Conservation (phyloP, 768 basidiomycete species). For the Daedalea quercina region DNA sequence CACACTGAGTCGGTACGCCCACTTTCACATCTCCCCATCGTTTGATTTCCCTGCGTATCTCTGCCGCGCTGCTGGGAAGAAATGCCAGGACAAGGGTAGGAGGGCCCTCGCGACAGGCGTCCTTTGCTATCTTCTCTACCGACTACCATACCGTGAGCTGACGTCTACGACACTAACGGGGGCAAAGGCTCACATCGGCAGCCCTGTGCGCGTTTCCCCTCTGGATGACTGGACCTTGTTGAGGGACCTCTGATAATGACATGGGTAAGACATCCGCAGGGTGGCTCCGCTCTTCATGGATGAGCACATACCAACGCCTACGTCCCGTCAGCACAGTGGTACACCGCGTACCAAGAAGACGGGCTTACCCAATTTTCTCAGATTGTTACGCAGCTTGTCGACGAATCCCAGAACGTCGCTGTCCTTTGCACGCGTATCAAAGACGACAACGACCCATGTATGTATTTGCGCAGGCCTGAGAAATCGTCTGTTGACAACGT, state of each 20-base stretch:
- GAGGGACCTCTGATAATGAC: not conserved
- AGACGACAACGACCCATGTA: slow-evolving; percentile 33
- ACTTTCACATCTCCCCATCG: slow-evolving; percentile 45
- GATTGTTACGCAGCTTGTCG: slow-evolving; percentile 19
- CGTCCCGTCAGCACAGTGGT: not conserved
- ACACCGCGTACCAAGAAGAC: not conserved
- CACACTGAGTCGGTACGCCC: slow-evolving; percentile 41
- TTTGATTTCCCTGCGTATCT: slow-evolving; percentile 42
- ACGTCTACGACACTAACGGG: not conserved
- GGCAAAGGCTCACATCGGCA: not conserved
- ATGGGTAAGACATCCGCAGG: too few species aligned
- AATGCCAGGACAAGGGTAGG: slow-evolving; percentile 39
- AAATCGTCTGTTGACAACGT: slow-evolving; percentile 26
- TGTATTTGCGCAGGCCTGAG: slow-evolving; percentile 17
- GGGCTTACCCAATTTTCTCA: slow-evolving; percentile 23
- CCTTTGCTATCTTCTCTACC: not conserved
- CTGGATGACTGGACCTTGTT: not conserved
- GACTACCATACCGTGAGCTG: not conserved
- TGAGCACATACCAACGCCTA: not conserved
- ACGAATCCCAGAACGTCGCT: slow-evolving; percentile 15
- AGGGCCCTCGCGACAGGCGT: not conserved
- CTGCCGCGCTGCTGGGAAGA: slow-evolving; percentile 42
- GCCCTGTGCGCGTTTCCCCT: not conserved
- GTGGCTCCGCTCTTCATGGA: not conserved
- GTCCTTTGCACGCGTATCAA: slow-evolving; percentile 12